phyloP scores from a whole-genome alignment of 208 protist species.

The Paratrypanosoma confusum region DNA sequence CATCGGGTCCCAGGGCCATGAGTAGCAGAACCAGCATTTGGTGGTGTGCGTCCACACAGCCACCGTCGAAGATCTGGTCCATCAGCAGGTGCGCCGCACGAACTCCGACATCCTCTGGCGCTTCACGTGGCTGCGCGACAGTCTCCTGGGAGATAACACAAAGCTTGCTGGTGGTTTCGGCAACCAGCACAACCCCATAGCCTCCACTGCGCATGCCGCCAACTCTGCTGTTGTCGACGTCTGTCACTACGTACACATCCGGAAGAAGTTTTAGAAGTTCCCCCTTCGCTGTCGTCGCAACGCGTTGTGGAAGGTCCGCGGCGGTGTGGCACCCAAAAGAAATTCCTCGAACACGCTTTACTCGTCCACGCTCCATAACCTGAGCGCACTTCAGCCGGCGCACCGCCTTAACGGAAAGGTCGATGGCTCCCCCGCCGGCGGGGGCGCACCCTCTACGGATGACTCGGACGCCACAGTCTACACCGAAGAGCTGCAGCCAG shows the following conservation, averaged over 20 bases:
- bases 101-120: constrained; percentile 77
- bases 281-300: constrained; percentile 78
- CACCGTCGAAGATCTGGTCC: constrained; percentile 79
- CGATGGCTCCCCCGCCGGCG: constrained; percentile 78
- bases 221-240: constrained; percentile 62
- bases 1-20: constrained; percentile 85
- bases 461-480: constrained; percentile 64
- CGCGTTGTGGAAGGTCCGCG: constrained; percentile 77
- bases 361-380: constrained; percentile 57
- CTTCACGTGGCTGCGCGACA: constrained; percentile 44
- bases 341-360: constrained; percentile 88
- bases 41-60: constrained; percentile 83
- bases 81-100: constrained; percentile 65
- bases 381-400: constrained; percentile 57
- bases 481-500: constrained; percentile 83
- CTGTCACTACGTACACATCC: constrained; percentile 89
- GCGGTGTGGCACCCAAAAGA: constrained; percentile 81
- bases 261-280: constrained; percentile 83
- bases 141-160: constrained; percentile 81
- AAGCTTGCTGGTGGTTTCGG: constrained; percentile 84
- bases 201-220: constrained; percentile 50
- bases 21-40: constrained; percentile 85
- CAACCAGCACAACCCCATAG: constrained; percentile 86
- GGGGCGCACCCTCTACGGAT: constrained; percentile 72
- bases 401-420: constrained; percentile 63